These are phyloP conservation scores for Cordyceps cateniannulata DNA, from an alignment of 2,329 filamentous ascomycete species.

Conservation along the genomic window DNA sequence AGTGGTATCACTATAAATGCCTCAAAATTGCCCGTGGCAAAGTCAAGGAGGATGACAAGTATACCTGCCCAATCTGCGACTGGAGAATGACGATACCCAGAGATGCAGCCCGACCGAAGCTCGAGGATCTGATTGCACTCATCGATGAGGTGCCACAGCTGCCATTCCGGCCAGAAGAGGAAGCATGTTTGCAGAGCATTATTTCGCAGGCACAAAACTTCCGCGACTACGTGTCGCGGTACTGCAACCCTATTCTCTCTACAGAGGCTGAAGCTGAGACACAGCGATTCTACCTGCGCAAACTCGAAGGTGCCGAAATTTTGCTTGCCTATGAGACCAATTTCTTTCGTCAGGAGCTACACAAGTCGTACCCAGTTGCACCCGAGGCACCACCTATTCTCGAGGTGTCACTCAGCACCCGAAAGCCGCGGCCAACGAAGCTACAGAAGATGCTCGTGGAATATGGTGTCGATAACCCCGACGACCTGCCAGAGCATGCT, in stretches of 20 bases:
- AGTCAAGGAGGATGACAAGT: slow-evolving; percentile 97
- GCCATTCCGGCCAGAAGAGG: slow-evolving; percentile 94
- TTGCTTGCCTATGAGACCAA: slow-evolving; percentile 92
- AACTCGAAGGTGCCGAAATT: slow-evolving; percentile 95
- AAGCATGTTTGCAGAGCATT: slow-evolving; percentile 78
- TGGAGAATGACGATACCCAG: slow-evolving; percentile 95
- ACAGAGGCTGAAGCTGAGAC: slow-evolving; percentile 83
- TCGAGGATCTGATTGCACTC: slow-evolving; percentile 82
- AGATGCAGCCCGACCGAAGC: slow-evolving; percentile 88
- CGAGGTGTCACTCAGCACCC: slow-evolving; percentile 81
- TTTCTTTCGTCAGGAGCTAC: slow-evolving; percentile 90
- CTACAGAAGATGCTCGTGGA: slow-evolving; percentile 90
- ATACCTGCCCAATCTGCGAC: slow-evolving; percentile 96
- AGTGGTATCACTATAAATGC: slow-evolving; percentile 99
- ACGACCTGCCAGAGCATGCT: slow-evolving; percentile 79
- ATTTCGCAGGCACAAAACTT: slow-evolving; percentile 80
- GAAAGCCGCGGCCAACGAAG: slow-evolving; percentile 94
- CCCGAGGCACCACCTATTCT: slow-evolving; percentile 78
- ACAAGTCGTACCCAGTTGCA: slow-evolving; percentile 90
- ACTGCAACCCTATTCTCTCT: slow-evolving; percentile 74
- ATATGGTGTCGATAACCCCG: slow-evolving; percentile 81
- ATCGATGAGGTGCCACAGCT: slow-evolving; percentile 72
- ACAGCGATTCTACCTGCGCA: slow-evolving; percentile 90
- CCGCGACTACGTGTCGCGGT: slow-evolving; percentile 71
- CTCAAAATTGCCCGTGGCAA: slow-evolving; percentile 96